These are phyloP conservation scores for Colletotrichum zoysiae DNA, from an alignment of 2,329 filamentous ascomycete genomes.

Conservation along the genomic window DNA sequence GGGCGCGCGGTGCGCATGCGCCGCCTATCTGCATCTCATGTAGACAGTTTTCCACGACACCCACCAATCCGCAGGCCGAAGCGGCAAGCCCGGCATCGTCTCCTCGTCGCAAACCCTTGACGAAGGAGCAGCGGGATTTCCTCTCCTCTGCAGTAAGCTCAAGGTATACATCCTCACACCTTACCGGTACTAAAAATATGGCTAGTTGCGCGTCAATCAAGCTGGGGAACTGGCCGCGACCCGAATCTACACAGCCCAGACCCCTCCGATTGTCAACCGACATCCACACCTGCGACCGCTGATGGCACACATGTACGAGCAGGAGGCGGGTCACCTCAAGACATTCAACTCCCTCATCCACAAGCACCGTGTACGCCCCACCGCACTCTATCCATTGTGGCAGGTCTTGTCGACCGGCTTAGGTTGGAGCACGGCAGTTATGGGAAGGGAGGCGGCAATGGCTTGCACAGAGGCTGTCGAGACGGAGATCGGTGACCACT, in stretches of 20 bases:
- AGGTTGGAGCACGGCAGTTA: slow-evolving; percentile 88
- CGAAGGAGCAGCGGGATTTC: slow-evolving; percentile 77
- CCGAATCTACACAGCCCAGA: slow-evolving; percentile 92
- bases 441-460: slow-evolving; percentile 96
- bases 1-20: slow-evolving; percentile 9
- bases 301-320: slow-evolving; percentile 98
- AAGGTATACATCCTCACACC: slow-evolving; percentile 25
- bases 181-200: slow-evolving; percentile 1
- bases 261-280: slow-evolving; percentile 79
- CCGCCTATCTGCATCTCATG: slow-evolving; percentile 13
- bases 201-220: slow-evolving; percentile 91
- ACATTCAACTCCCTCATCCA: slow-evolving; percentile 88
- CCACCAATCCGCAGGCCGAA: slow-evolving; percentile 30
- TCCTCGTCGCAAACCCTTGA: slow-evolving; percentile 69
- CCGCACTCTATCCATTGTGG: slow-evolving; percentile 94
- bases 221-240: slow-evolving; percentile 97
- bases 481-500: slow-evolving; percentile 96
- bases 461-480: slow-evolving; percentile 98
- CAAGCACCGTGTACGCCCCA: slow-evolving; percentile 90
- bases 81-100: slow-evolving; percentile 8
- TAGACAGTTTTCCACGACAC: slow-evolving; percentile 31
- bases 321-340: slow-evolving; percentile 87
- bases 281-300: slow-evolving; percentile 90
- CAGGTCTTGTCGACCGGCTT: slow-evolving; percentile 81
- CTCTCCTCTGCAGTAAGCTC: slow-evolving; percentile 76